Base-by-base conservation (phyloP, 2,329 filamentous ascomycete species). In the Lojkania enalia region DNA sequence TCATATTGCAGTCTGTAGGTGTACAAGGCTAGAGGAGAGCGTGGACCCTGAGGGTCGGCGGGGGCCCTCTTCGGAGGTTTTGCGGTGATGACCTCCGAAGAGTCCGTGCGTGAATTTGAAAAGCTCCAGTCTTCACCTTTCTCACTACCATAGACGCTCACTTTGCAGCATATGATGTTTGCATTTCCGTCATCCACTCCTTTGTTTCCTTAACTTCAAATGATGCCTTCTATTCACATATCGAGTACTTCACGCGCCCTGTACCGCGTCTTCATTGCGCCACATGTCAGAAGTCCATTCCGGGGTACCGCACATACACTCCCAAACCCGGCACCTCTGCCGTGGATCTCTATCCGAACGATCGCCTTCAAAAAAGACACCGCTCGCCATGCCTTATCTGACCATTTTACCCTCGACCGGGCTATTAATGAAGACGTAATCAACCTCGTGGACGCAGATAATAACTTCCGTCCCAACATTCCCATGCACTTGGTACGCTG, bases 361-460 rank as follows among this genome's bases (percentile, higher is more conserved):
- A n/a, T n/a, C n/a, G n/a, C n/a, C n/a, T n/a, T n/a, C 58, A 57
- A 49, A 21, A 55, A 60, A 38, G 53, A 53, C 39, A 64, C 61
- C 11, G 63, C 66, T 43, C 69, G 62, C 31, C 69, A 69, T 38
- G 61, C 65, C 7, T 56, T 73, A 4, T 62, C 67, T 41, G 60
- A 69, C 49, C 67, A 72, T 42, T 69, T 63, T 29, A 71, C 71
- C 25, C 71, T 71, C 60, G 73, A 84, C 69, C 54, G 71, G 13
- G 73, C 77, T 37, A 83, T 84, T 58, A 52, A 51, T 5, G 69
- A 70, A 27, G 63, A 69, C 5, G 52, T 58, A 12, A 65, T 83
- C 14, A 67, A 72, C 39, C 57, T 79, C 42, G 72, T 79, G 25
- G 69, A 74, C 43, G 57, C 61, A 1, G 54, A 64, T 39, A 60